Evolutionary conservation across 805 yeast genomes (phyloP), one percentile per base, ranked within the genome.

Genomic region (Lachancea nothofagi): DNA sequence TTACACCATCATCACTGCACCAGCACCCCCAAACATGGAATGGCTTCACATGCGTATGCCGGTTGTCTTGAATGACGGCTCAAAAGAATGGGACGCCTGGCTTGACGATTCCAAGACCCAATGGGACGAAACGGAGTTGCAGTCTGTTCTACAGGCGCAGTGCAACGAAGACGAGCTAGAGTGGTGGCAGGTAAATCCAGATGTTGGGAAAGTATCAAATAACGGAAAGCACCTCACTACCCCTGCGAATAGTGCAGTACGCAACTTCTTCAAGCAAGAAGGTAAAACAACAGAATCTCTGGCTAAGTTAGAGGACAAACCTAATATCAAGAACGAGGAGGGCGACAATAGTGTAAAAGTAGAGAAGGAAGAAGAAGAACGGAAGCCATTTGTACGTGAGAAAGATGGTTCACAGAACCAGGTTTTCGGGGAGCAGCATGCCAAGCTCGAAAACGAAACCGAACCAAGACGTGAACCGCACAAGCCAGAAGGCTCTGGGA

Each of bases 41-140:
- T 80, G 87, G 83, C 59, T 89, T 2, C 96, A 89, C 56, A 60
- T 65, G 1, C 67, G 97, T 19, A 85, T 86, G 77, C 97, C 97
- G 0, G 66, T 83, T 2, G 70, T 86, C 10, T 41, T 87, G 5
- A 70, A 66, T 21, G 84, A 86, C 0, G 78, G 74, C 0, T 61
- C 78, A 0, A 48, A 64, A n/a, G 74, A 70, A 29, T 78, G 89
- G 74, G 55, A 70, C 4, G 50, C 55, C 3, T 89, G 96, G 96
- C 59, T 87, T 25, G 65, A 74, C 38, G 70, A 43, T 8, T 45
- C 45, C 20, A 50, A 42, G 50, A 48, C 42, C 8, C 55, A 57
- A 12, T 71, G 78, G 72, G 50, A 58, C n/a, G 53, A 53, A 41
- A 60, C 60, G 2, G 57, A 64, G 1, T 45, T 78, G 17, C 66